Conservation (phyloP, 169 alveolate genomes). For the Ichthyophthirius multifiliis region DNA sequence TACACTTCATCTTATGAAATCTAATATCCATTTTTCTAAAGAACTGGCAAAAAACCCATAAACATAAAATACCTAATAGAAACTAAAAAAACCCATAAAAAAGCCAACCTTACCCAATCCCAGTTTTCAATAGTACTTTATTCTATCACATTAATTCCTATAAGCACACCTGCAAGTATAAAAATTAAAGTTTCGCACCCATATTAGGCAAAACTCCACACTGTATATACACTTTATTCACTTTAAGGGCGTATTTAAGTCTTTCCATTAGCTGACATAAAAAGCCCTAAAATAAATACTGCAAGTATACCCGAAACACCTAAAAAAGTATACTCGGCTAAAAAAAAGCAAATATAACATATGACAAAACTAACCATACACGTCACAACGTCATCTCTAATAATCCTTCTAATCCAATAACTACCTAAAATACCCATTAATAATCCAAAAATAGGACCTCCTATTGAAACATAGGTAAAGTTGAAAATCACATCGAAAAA, state of each 20-base stretch:
- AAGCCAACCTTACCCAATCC: conserved; percentile 33
- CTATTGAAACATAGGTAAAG: no score
- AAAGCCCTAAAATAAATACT: conserved; percentile 60
- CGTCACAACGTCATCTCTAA: conserved; percentile 51
- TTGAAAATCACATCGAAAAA: no score
- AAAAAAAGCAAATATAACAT: conserved; percentile 48
- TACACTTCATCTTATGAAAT: conserved; percentile 26
- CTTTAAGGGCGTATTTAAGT: conserved; percentile 40
- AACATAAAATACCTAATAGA: conserved; percentile 29
- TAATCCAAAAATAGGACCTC: conserved; percentile 36
- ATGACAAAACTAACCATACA: conserved; percentile 41
- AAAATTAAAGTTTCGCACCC: conserved; percentile 46
- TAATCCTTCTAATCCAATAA: conserved; percentile 45
- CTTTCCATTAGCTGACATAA: conserved; percentile 59
- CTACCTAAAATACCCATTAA: conserved; percentile 17
- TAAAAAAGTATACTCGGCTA: conserved; percentile 41
- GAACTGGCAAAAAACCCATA: conserved; percentile 31
- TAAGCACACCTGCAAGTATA: conserved; percentile 49
- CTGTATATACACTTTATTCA: conserved; percentile 50
- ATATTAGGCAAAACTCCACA: conserved; percentile 50
- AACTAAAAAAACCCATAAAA: conserved; percentile 34
- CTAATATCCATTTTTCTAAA: conserved; percentile 52
- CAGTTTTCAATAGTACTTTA: conserved; percentile 17
- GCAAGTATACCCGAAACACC: conserved; percentile 57
- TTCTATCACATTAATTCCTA: conserved; percentile 41